phyloP scores from a whole-genome alignment of 768 basidiomycete species.

The Pleurotus ostreatus region DNA sequence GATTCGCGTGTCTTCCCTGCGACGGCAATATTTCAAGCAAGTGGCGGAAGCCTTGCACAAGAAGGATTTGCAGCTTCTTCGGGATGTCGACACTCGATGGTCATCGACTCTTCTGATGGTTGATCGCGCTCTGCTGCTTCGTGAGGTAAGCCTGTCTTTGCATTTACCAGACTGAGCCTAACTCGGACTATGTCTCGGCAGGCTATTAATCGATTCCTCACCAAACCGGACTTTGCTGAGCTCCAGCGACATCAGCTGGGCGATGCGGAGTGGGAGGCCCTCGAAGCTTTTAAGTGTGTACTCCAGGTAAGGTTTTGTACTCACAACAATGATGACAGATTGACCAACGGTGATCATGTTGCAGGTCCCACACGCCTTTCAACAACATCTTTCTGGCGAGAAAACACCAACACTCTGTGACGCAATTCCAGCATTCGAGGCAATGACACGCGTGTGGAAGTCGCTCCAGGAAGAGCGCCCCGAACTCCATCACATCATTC shows the following conservation, averaged over 20 bases:
- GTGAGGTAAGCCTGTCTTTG: conserved; percentile 14
- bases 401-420: conserved; percentile 24
- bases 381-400: conserved; percentile 25
- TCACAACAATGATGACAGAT: not conserved
- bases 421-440: conserved; percentile 23
- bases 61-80: conserved; percentile 17
- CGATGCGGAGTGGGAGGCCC: conserved; percentile 21
- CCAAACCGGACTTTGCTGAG: conserved; percentile 17
- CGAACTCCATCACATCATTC: conserved; percentile 14
- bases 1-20: conserved; percentile 21
- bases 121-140: conserved; percentile 20
- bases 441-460: conserved; percentile 21
- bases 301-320: conserved; percentile 17
- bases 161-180: not conserved
- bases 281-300: conserved; percentile 18
- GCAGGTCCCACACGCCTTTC: conserved; percentile 28
- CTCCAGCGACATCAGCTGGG: conserved; percentile 18
- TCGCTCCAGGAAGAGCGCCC: conserved; percentile 9
- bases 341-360: not conserved
- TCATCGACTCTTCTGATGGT: conserved; percentile 28
- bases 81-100: conserved; percentile 24
- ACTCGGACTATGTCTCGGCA: conserved; percentile 7
- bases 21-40: conserved; percentile 17
- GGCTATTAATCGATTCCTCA: conserved; percentile 22
- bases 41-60: conserved; percentile 11